Evolutionary conservation across 495 filamentous ascomycete genomes (phyloP).

Genomic region (Patellaria atrata): DNA sequence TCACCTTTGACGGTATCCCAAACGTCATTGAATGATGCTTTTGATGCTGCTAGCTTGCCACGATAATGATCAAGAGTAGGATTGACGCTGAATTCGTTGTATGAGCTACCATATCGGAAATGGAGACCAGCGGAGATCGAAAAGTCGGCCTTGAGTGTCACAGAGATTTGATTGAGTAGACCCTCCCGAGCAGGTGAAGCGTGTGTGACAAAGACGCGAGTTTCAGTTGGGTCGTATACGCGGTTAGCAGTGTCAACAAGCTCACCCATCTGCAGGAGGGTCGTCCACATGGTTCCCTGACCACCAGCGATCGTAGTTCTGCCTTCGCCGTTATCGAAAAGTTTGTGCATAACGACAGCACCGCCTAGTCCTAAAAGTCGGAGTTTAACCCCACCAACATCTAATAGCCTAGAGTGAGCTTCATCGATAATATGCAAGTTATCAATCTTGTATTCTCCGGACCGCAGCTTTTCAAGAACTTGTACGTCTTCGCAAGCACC

Average conservation of each 20-base stretch:
- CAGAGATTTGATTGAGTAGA: slow-evolving; percentile 93
- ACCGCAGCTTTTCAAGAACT: slow-evolving; percentile 94
- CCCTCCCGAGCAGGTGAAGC: slow-evolving; percentile 94
- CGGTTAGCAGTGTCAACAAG: slow-evolving; percentile 95
- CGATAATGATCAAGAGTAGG: slow-evolving; percentile 96
- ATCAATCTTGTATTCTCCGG: slow-evolving; percentile 93
- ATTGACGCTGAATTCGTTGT: slow-evolving; percentile 99
- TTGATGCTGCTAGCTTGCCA: slow-evolving; percentile 97
- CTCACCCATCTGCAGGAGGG: slow-evolving; percentile 94
- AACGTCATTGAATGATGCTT: slow-evolving; percentile 97
- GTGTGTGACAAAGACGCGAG: slow-evolving; percentile 94
- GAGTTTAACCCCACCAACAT: slow-evolving; percentile 91
- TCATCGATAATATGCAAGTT: slow-evolving; percentile 98
- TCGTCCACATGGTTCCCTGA: slow-evolving; percentile 99
- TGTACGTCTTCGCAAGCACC: slow-evolving; percentile 97
- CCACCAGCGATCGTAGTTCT: slow-evolving; percentile 96
- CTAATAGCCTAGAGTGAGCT: slow-evolving; percentile 82
- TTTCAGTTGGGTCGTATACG: slow-evolving; percentile 96
- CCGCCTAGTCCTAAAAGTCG: slow-evolving; percentile 87
- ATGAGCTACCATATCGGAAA: slow-evolving; percentile 97
- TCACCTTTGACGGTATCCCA: slow-evolving; percentile 98
- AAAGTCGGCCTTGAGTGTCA: slow-evolving; percentile 96
- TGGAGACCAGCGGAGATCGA: slow-evolving; percentile 95
- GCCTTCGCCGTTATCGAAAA: slow-evolving; percentile 98
- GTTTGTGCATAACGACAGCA: slow-evolving; percentile 99